A percentile compares a stretch with the other conserved stretches of the same genome.
Evolutionary conservation across 805 yeast species (phyloP).

Genomic region (Millerozyma miso): DNA sequence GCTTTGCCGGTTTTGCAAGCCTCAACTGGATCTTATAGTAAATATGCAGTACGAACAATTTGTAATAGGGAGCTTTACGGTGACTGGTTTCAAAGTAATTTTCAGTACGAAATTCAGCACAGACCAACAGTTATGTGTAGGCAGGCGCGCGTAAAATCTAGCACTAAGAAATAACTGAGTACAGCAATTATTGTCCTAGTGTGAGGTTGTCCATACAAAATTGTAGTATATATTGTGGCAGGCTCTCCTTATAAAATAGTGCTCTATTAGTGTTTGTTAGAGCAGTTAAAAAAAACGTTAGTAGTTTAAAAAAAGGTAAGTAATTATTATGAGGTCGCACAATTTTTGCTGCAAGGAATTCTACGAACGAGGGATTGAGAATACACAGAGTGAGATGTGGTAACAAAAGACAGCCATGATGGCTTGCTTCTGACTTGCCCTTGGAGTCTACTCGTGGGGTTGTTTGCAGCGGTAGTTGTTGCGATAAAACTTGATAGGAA

Average conservation of each 20-base stretch:
- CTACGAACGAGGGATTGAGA: conserved; percentile 3
- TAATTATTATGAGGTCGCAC: conserved; percentile 3
- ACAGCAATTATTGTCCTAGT: conserved; percentile 10
- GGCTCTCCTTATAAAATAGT: conserved; percentile 5
- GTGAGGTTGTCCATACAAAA: not conserved
- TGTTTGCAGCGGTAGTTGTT: no score
- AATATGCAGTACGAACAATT: not conserved
- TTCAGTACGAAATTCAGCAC: not conserved
- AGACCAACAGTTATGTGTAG: not conserved
- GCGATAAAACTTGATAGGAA: no score
- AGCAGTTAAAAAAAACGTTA: conserved; percentile 2
- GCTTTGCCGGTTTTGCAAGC: no score
- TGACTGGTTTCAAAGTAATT: not conserved
- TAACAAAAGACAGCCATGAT: no score
- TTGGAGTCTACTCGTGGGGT: no score
- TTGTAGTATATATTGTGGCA: conserved; percentile 7
- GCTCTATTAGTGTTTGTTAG: conserved; percentile 5
- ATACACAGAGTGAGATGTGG: not conserved
- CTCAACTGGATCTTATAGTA: no score
- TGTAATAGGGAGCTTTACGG: not conserved
- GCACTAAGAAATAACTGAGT: conserved; percentile 10
- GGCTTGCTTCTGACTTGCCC: no score
- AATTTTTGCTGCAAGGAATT: conserved; percentile 1
- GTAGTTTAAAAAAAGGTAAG: conserved; percentile 4
- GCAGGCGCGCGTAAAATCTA: conserved; percentile 5